phyloP scores from a whole-genome alignment of 495 filamentous ascomycete species.

The Viridothelium virens region DNA sequence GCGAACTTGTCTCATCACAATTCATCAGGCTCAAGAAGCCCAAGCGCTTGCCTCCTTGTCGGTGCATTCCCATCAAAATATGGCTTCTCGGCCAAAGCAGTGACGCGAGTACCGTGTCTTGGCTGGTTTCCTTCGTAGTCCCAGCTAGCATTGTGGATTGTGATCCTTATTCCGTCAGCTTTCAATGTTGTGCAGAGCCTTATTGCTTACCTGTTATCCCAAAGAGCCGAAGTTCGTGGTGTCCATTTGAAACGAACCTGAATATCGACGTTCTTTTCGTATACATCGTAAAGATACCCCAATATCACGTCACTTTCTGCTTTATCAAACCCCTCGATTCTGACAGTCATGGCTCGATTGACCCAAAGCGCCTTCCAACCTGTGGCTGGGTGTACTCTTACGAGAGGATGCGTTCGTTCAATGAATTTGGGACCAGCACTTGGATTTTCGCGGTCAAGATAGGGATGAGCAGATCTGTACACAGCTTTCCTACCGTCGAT shows the following conservation, averaged over 20 bases:
- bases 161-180: constrained; percentile 41
- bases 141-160: constrained; percentile 61
- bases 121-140: constrained; percentile 58
- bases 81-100: constrained; percentile 59
- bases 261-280: constrained; percentile 59
- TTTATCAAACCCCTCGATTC: constrained; percentile 57
- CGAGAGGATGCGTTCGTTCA: constrained; percentile 59
- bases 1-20: not conserved
- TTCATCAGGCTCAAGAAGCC: constrained; percentile 21
- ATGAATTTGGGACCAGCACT: constrained; percentile 54
- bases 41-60: constrained; percentile 53
- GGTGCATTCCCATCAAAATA: constrained; percentile 53
- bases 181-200: constrained; percentile 4
- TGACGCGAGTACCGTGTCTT: constrained; percentile 57
- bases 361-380: constrained; percentile 67
- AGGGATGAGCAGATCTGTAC: constrained; percentile 58
- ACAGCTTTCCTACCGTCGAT: constrained; percentile 62
- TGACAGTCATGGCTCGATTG: constrained; percentile 56
- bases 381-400: constrained; percentile 62
- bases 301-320: constrained; percentile 61
- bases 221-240: constrained; percentile 51
- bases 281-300: constrained; percentile 57
- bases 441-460: constrained; percentile 57
- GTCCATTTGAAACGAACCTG: constrained; percentile 62
- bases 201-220: constrained; percentile 52